These are phyloP conservation scores for Chiua virens DNA, from an alignment of 768 basidiomycete species.

Conservation along the genomic window DNA sequence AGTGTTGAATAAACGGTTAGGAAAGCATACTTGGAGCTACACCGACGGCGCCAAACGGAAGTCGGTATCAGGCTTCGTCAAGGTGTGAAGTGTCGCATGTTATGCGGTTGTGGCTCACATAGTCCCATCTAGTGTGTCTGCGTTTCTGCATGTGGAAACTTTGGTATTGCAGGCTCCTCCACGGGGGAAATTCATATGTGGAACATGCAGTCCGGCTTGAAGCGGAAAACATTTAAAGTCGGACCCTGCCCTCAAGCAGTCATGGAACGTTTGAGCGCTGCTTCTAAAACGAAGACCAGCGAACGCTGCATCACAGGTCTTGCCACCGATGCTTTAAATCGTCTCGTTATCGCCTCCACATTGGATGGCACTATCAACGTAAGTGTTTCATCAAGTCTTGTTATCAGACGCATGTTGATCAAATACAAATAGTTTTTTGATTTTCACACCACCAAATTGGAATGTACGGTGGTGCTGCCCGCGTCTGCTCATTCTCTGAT, in stretches of 20 bases:
- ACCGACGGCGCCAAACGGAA: constrained; percentile 49
- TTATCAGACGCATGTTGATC: background rate
- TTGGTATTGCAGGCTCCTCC: constrained; percentile 82
- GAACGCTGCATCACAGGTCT: constrained; percentile 75
- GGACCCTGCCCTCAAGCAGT: constrained; percentile 62
- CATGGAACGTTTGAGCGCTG: constrained; percentile 40
- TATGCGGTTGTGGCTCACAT: background rate
- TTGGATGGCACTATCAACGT: constrained; percentile 89
- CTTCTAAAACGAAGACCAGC: constrained; percentile 41
- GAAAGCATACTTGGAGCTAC: constrained; percentile 70
- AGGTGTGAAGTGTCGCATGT: constrained; percentile 45
- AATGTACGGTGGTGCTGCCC: constrained; percentile 64
- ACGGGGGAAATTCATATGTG: constrained; percentile 83
- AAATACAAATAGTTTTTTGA: constrained; percentile 78
- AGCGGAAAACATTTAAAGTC: constrained; percentile 73
- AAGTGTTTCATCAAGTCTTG: constrained; percentile 29
- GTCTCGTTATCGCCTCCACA: constrained; percentile 77
- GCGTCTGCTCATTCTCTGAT: constrained; percentile 68
- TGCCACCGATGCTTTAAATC: constrained; percentile 83
- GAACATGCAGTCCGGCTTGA: constrained; percentile 96
- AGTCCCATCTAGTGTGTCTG: constrained; percentile 63
- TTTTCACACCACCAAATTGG: constrained; percentile 82
- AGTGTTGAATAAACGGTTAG: constrained; percentile 76
- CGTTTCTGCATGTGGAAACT: constrained; percentile 95
- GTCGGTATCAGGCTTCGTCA: constrained; percentile 59